phyloP scores from a whole-genome alignment of 2,329 filamentous ascomycete genomes.

The Fusarium equiseti region DNA sequence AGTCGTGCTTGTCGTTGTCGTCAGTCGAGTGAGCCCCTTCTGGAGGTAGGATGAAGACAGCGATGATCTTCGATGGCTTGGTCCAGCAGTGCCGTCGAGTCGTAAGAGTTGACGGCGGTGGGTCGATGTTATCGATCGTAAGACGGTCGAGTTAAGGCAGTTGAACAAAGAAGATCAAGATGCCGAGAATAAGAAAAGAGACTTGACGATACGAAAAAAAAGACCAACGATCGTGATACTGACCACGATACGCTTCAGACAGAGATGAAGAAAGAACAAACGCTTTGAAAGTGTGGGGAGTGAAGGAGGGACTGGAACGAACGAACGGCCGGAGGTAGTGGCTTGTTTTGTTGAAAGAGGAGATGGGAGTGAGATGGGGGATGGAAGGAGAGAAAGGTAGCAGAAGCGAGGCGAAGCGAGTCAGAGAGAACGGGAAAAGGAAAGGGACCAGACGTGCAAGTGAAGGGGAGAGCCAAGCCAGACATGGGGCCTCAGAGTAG shows the following conservation, averaged over 20 bases:
- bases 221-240: slow-evolving; percentile 34
- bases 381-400: slow-evolving; percentile 38
- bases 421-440: slow-evolving; percentile 44
- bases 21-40: slow-evolving; percentile 13
- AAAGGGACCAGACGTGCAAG: slow-evolving; percentile 36
- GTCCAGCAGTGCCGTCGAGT: slow-evolving; percentile 28
- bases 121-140: slow-evolving; percentile 5
- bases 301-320: slow-evolving; percentile 59
- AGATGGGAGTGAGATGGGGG: slow-evolving; percentile 46
- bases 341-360: slow-evolving; percentile 58
- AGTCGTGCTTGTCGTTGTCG: slow-evolving; percentile 28
- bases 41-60: background rate
- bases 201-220: slow-evolving; percentile 38
- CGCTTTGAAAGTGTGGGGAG: slow-evolving; percentile 47
- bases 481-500: slow-evolving; percentile 8
- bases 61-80: slow-evolving; percentile 17
- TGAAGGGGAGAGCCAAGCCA: slow-evolving; percentile 35
- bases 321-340: slow-evolving; percentile 52
- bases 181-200: slow-evolving; percentile 30
- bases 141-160: slow-evolving; percentile 24
- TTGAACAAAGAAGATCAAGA: slow-evolving; percentile 40
- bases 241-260: slow-evolving; percentile 39
- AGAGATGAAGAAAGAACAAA: slow-evolving; percentile 39
- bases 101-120: background rate
- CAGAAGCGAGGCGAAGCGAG: slow-evolving; percentile 45